phyloP scores from a whole-genome alignment of 768 basidiomycete genomes.

The Lactarius pseudohatsudake region DNA sequence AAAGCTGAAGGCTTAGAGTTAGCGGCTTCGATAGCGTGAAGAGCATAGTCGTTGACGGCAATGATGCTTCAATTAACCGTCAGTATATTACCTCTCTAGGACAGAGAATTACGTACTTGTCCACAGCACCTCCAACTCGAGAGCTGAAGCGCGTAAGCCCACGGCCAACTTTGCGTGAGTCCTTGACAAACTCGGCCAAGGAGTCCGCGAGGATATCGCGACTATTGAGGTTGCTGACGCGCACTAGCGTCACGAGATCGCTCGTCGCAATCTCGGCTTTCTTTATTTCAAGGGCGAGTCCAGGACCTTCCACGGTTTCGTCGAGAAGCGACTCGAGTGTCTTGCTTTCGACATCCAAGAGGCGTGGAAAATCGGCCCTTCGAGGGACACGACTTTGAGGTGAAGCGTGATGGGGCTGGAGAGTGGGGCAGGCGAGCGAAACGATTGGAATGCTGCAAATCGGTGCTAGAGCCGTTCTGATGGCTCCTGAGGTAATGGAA shows the following conservation, averaged over 20 bases:
- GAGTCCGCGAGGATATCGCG: conserved; percentile 55
- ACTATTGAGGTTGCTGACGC: conserved; percentile 59
- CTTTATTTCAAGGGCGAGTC: conserved; percentile 65
- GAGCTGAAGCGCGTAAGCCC: conserved; percentile 63
- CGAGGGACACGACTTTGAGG: conserved; percentile 32
- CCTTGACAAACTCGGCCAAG: conserved; percentile 54
- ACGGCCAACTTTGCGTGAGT: conserved; percentile 59
- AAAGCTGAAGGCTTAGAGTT: conserved; percentile 33
- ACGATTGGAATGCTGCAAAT: conserved; percentile 63
- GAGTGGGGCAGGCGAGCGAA: conserved; percentile 44
- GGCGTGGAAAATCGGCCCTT: conserved; percentile 61
- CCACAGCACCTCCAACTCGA: conserved; percentile 71
- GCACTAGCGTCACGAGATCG: conserved; percentile 64
- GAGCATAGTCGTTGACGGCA: conserved; percentile 71
- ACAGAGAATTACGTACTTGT: conserved; percentile 51
- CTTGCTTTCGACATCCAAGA: conserved; percentile 59
- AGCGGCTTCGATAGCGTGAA: conserved; percentile 51
- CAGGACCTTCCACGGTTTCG: conserved; percentile 56
- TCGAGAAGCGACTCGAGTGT: conserved; percentile 64
- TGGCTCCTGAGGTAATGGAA: conserved; percentile 40
- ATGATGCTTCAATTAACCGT: conserved; percentile 49
- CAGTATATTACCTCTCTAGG: neutral
- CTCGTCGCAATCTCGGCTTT: conserved; percentile 75
- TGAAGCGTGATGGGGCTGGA: conserved; percentile 18
- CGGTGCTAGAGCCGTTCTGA: conserved; percentile 54